Evolutionary conservation across 192 early-diverging fungal genomes (phyloP), one percentile per base, ranked within the genome.

Genomic region (Geosiphon pyriformis): DNA sequence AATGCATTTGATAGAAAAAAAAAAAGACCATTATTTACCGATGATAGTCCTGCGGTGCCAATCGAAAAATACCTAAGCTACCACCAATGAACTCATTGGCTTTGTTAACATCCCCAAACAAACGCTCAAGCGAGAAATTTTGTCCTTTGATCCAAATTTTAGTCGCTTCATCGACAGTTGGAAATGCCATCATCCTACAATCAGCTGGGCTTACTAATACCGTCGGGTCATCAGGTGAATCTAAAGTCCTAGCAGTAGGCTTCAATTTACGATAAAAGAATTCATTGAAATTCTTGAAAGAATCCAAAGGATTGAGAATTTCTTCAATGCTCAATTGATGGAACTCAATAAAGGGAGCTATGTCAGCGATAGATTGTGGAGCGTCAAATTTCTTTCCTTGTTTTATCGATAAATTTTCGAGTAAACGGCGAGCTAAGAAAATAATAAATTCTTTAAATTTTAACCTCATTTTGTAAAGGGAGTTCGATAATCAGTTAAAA

Each of bases 41-140:
- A 56, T 93, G 92, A 69, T 93, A 93, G 70, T 93, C 90, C 61
- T 93, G 92, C 4, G 92, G 92, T 0, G 90, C 89, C 15, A 93
- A 74, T 17, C 92, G 77, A 60, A 89, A 92, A 37, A 93, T 83
- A 12, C 83, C 83, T 37, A 91, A 56, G 1, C 76, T 67, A 0
- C 89, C 90, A 18, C 83, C 88, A 10, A 80, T 75, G 71, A 82
- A 93, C 18, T 72, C 66, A 32, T 71, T 61, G 22, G 80, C 79
- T 17, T 78, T 59, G 10, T 52, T 55, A 3, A 78, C 80, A 52
- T 85, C 80, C 22, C 72, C 77, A 10, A 91, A 57, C 35, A 93
- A 70, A 10, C 70, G 80, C 0, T 73, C 68, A 18, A 93, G 34
- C 6, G 82, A 84, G 65, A 93, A 93, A 20, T 82, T 79, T 20